Percentiles rank a stretch among this genome's conserved stretches.
phyloP scores from a whole-genome alignment of 1,284 basidiomycete species.

The Apiotrichum mycotoxinovorans region DNA sequence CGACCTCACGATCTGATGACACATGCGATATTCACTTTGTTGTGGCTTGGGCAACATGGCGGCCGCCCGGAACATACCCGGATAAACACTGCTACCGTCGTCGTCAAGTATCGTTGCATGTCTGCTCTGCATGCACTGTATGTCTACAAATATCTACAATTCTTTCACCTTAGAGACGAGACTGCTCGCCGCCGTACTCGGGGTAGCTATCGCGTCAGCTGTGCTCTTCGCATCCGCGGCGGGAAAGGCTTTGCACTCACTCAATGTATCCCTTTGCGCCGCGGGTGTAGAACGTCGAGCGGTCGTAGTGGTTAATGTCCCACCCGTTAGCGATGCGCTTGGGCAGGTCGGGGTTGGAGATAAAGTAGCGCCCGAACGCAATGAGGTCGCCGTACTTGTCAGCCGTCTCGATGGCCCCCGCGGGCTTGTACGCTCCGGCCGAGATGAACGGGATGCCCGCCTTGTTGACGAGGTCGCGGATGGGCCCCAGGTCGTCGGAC shows the following conservation, averaged over 20 bases:
- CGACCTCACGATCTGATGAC: no score
- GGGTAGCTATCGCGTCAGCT: background rate
- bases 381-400: slow-evolving; percentile 51
- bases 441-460: slow-evolving; percentile 50
- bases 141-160: no score
- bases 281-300: slow-evolving; percentile 30
- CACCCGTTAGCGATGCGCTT: slow-evolving; percentile 48
- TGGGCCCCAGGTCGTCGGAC: slow-evolving; percentile 25
- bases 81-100: no score
- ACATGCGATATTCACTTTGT: no score
- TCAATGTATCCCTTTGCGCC: slow-evolving; percentile 27
- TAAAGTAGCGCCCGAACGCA: slow-evolving; percentile 56
- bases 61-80: no score
- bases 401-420: slow-evolving; percentile 30
- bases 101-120: no score
- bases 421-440: slow-evolving; percentile 53
- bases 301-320: slow-evolving; percentile 43
- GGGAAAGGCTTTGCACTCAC: slow-evolving; percentile 10
- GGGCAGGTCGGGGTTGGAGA: slow-evolving; percentile 58
- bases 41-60: no score
- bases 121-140: no score
- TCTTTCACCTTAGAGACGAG: background rate
- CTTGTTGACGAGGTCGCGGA: slow-evolving; percentile 24
- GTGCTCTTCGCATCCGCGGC: no score
- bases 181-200: background rate